Percentiles rank a stretch among this genome's conserved stretches.
Evolutionary conservation across 345 rosid genomes (phyloP).

Genomic region (Leavenworthia alabamica): DNA sequence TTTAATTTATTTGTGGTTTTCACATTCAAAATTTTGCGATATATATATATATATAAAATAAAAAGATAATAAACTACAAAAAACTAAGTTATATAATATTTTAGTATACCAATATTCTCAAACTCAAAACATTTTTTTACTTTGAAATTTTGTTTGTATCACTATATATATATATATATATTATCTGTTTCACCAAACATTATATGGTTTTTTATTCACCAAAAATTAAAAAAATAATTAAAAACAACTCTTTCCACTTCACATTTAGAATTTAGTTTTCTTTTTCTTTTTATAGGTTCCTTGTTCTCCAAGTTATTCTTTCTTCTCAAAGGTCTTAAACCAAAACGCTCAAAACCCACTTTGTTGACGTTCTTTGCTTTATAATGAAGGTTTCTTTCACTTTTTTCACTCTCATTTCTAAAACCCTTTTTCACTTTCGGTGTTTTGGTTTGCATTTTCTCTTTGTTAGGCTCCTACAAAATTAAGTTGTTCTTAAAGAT

Average conservation of each 20-base stretch:
- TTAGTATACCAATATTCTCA: background rate
- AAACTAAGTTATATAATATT: no score
- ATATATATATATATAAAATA: no score
- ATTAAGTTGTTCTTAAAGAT: background rate
- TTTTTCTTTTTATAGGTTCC: slow-evolving; percentile 2
- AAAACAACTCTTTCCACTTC: no score
- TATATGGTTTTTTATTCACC: background rate
- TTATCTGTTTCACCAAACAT: no score
- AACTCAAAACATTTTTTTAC: background rate
- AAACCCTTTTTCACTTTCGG: slow-evolving; percentile 13
- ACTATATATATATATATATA: no score
- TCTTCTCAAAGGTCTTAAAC: slow-evolving; percentile 24
- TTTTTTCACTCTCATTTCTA: slow-evolving; percentile 17
- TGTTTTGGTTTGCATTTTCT: background rate
- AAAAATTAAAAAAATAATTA: background rate
- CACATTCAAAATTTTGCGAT: no score
- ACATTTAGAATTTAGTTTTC: no score
- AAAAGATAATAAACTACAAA: no score
- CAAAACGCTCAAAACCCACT: slow-evolving; percentile 27
- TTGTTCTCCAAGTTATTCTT: slow-evolving; percentile 33
- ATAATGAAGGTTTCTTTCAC: slow-evolving; percentile 18
- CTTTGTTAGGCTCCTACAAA: background rate
- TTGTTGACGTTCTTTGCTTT: slow-evolving; percentile 25
- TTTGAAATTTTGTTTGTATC: background rate
- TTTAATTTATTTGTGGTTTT: no score